These are phyloP conservation scores for Alternaria ventricosa DNA, from an alignment of 2,329 filamentous ascomycete genomes.

Conservation along the genomic window DNA sequence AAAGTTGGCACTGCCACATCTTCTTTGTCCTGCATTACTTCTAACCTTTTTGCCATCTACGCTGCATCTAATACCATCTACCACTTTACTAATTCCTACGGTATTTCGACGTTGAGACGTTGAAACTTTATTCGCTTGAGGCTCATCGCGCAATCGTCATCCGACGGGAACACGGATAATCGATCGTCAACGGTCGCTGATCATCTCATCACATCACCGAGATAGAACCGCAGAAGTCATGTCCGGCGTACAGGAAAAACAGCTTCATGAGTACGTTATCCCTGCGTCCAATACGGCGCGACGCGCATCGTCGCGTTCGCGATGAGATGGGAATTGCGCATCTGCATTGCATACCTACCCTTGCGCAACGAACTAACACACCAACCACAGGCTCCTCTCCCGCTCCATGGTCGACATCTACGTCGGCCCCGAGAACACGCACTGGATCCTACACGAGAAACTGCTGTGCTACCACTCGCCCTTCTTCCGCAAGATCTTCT, in stretches of 20 bases:
- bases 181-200: slow-evolving; percentile 8
- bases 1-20: slow-evolving; percentile 16
- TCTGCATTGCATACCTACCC: neutral
- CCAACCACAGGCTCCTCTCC: slow-evolving; percentile 56
- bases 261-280: slow-evolving; percentile 43
- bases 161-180: slow-evolving; percentile 7
- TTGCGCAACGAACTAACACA: neutral
- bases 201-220: neutral
- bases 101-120: neutral
- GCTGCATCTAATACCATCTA: neutral
- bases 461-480: slow-evolving; percentile 62
- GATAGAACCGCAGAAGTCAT: slow-evolving; percentile 19
- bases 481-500: slow-evolving; percentile 62
- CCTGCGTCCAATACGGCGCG: neutral
- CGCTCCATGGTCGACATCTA: slow-evolving; percentile 63
- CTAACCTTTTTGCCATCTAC: neutral
- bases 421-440: slow-evolving; percentile 60
- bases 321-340: neutral
- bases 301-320: neutral
- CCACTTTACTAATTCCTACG: neutral
- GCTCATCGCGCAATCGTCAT: neutral
- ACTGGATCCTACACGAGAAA: slow-evolving; percentile 64
- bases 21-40: neutral
- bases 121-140: neutral
- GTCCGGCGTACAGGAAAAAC: slow-evolving; percentile 37